These are phyloP conservation scores for Penicillium ochrochloron DNA, from an alignment of 495 filamentous ascomycete genomes.

Conservation along the genomic window DNA sequence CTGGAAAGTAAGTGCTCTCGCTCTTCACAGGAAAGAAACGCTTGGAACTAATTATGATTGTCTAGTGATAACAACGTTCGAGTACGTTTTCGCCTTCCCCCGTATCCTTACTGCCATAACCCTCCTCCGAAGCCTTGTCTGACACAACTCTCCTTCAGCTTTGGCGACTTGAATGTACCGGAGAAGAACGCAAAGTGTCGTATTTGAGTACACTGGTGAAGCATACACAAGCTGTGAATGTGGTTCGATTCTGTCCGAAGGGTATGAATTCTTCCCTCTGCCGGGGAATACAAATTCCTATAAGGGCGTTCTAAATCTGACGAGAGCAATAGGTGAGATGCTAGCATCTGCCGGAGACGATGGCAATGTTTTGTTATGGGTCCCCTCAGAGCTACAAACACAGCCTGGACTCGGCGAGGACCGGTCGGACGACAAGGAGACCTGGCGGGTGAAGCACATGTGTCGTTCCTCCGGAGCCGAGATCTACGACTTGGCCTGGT, in stretches of 20 bases:
- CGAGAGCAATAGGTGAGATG: slow-evolving; percentile 70
- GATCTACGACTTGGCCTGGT: slow-evolving; percentile 98
- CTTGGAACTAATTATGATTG: slow-evolving; percentile 18
- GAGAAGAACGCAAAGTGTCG: slow-evolving; percentile 84
- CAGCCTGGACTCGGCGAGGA: slow-evolving; percentile 77
- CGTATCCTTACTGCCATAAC: slow-evolving; percentile 16
- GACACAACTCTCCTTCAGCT: slow-evolving; percentile 59
- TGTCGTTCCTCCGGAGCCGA: slow-evolving; percentile 88
- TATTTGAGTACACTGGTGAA: slow-evolving; percentile 90
- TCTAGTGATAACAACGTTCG: slow-evolving; percentile 90
- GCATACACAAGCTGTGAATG: slow-evolving; percentile 97
- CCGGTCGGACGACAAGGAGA: slow-evolving; percentile 89
- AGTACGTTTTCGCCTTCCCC: slow-evolving; percentile 57
- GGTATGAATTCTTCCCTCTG: slow-evolving; percentile 53
- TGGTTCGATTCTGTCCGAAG: slow-evolving; percentile 92
- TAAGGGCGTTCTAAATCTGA: not conserved
- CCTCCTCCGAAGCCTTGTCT: slow-evolving; percentile 29
- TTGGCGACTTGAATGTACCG: slow-evolving; percentile 86
- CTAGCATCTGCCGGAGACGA: slow-evolving; percentile 96
- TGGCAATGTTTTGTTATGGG: slow-evolving; percentile 95
- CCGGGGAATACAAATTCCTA: not conserved
- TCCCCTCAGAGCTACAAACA: slow-evolving; percentile 76
- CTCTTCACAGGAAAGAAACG: not conserved
- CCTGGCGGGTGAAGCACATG: slow-evolving; percentile 97
- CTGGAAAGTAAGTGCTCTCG: slow-evolving; percentile 63